phyloP scores from a whole-genome alignment of 768 basidiomycete species.

The Kwoniella newhampshirensis region DNA sequence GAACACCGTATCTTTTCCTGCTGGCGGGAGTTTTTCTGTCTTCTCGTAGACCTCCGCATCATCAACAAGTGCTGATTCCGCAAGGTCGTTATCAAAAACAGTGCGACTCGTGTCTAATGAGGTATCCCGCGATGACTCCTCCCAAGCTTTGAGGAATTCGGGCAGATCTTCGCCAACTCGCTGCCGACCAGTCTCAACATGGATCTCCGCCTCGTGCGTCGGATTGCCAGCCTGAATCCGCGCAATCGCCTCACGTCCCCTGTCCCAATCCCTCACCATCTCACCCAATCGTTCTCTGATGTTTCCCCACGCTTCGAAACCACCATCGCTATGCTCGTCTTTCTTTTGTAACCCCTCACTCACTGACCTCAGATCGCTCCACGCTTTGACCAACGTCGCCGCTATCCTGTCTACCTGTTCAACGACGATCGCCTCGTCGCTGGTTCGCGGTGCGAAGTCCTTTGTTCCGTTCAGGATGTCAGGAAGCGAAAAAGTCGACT shows the following conservation, averaged over 20 bases:
- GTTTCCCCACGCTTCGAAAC: conserved; percentile 19
- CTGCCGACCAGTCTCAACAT: neutral
- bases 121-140: neutral
- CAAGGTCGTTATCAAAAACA: neutral
- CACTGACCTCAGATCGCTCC: conserved; percentile 3
- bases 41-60: neutral
- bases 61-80: conserved; percentile 20
- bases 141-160: conserved; percentile 29
- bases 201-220: neutral
- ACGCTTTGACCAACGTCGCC: conserved; percentile 11
- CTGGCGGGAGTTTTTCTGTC: conserved; percentile 9
- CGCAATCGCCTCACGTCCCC: conserved; percentile 30
- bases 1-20: conserved; percentile 43
- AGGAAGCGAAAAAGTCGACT: neutral
- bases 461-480: neutral
- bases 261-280: conserved; percentile 44
- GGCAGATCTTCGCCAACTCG: conserved; percentile 9
- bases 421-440: conserved; percentile 24
- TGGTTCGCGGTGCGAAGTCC: conserved; percentile 22
- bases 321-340: neutral
- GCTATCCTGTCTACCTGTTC: conserved; percentile 18
- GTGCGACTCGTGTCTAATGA: neutral
- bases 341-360: neutral
- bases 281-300: conserved; percentile 37
- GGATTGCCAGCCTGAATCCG: conserved; percentile 11